Evolutionary conservation across 1,139 yeast species (phyloP), one percentile per base, ranked within the genome.

Genomic region (Pichia norvegensis): DNA sequence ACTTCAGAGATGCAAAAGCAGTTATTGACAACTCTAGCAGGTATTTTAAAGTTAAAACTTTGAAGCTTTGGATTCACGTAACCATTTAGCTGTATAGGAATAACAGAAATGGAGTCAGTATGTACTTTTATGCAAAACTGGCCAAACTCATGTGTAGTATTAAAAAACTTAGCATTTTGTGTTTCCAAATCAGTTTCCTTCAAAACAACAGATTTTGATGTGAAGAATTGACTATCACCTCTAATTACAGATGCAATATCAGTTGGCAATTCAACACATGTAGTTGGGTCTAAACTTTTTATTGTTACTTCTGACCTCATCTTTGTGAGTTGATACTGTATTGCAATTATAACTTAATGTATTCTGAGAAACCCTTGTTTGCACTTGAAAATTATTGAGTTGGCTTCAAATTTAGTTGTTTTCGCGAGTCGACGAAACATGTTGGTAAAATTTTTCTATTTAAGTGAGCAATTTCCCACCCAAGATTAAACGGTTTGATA

Each of bases 1-100:
- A 19, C 33, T 36, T 55, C 55, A 5, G 51, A 36, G 1, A 57
- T 29, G 0, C 59, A 44, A 4, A 63, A 19, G 41, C 66, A 62
- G 22, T 53, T 49, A 1, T 41, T 31, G 17, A 43, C 41, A 2
- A 57, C 43, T 13, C 42, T 20, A 5, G 54, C 55, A 4, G 67
- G 67, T 10, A 64, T 47, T 22, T 47, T 36, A 42, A 63, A 55
- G 6, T 52, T 39, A 7, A 59, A 45, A 1, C 51, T 45, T 35
- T 47, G 46, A 16, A 53, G 47, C 6, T 42, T 36, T 43, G 54
- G 36, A 16, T 48, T 46, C 19, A 55, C 44, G 3, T 51, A 45
- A 40, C 57, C 58, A 38, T 58, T 54, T 11, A 62, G 20, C 5
- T 51, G 41, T 6, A 61, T 40, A 21, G 67, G 67, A 7, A 55